Conservation (phyloP, 495 filamentous ascomycete genomes). For the Copromyces sp. region DNA sequence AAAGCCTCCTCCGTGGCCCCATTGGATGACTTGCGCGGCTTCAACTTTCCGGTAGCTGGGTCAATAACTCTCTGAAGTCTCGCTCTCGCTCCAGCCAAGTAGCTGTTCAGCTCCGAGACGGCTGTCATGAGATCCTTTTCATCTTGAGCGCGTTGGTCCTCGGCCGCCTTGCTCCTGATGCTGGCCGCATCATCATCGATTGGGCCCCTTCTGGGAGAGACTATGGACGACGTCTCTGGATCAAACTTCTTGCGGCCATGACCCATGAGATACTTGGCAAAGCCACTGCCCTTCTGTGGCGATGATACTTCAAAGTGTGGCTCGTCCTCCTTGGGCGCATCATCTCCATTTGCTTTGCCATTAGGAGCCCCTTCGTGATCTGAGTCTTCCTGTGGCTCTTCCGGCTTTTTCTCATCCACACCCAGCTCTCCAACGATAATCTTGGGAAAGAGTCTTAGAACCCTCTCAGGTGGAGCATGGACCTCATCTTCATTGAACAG, state of each 20-base stretch:
- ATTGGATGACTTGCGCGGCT: constrained; percentile 43
- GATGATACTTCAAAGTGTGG: constrained; percentile 25
- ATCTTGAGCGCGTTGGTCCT: constrained; percentile 43
- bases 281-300: constrained; percentile 30
- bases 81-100: constrained; percentile 72
- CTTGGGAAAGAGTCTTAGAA: constrained; percentile 75
- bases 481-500: constrained; percentile 73
- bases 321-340: constrained; percentile 21
- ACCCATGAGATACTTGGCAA: constrained; percentile 42
- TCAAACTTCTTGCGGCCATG: constrained; percentile 36
- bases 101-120: constrained; percentile 70
- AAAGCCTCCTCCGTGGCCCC: constrained; percentile 44
- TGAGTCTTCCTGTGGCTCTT: constrained; percentile 25
- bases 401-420: constrained; percentile 26
- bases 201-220: constrained; percentile 40
- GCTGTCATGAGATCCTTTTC: constrained; percentile 74
- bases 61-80: constrained; percentile 75
- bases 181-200: constrained; percentile 42
- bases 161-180: constrained; percentile 23
- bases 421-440: constrained; percentile 70
- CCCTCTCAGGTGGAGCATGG: constrained; percentile 77
- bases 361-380: constrained; percentile 36
- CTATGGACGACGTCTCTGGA: constrained; percentile 56
- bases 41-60: constrained; percentile 61
- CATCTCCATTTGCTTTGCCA: constrained; percentile 39